Percentiles rank a stretch among this genome's conserved stretches.
Conservation (phyloP, 441 rosid genomes). For the Jatropha multifida region DNA sequence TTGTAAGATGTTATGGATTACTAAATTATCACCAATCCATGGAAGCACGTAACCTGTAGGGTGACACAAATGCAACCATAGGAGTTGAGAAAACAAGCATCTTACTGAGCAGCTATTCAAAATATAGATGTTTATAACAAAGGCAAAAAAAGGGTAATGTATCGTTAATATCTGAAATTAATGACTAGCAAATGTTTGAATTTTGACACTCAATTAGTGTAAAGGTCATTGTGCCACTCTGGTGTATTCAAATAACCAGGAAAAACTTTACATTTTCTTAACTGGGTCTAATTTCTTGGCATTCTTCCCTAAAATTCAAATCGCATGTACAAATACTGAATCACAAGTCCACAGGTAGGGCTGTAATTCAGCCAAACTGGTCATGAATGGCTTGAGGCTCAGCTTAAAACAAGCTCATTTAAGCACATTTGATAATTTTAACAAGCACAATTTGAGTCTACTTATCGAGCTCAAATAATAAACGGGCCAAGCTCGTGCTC, state of each 20-base stretch:
- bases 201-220: neutral
- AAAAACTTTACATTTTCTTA: neutral
- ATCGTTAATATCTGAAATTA: neutral
- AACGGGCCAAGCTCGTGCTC: no score
- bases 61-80: neutral
- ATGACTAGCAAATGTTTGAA: neutral
- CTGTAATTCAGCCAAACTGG: no score
- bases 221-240: neutral
- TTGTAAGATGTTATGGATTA: neutral
- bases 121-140: neutral
- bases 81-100: neutral
- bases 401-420: no score
- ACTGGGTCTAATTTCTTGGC: neutral
- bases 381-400: no score
- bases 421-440: no score
- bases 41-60: neutral
- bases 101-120: neutral
- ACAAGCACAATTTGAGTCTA: no score
- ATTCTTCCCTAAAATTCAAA: neutral
- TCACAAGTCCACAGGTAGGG: neutral
- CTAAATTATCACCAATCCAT: neutral
- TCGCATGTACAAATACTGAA: neutral
- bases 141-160: neutral
- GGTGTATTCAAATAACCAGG: neutral
- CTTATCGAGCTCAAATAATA: no score